Evolutionary conservation across 306 rosid species (phyloP).

Genomic region (Quercus mongolica): DNA sequence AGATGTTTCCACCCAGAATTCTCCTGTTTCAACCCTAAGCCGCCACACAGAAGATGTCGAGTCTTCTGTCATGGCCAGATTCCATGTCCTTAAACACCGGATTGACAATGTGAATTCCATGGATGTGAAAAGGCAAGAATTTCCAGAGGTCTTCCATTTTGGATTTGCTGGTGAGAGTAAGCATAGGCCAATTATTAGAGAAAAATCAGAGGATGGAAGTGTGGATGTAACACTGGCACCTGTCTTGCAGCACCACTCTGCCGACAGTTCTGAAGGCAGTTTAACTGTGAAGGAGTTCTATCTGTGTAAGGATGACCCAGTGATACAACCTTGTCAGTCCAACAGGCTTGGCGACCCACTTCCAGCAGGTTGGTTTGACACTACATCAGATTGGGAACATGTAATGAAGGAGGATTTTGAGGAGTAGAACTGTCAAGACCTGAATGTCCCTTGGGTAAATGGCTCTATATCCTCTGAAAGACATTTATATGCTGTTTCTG

Average conservation of each 20-base stretch:
- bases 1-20: slow-evolving; percentile 19
- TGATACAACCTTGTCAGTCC: slow-evolving; percentile 26
- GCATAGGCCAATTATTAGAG: slow-evolving; percentile 27
- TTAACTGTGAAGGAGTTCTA: slow-evolving; percentile 27
- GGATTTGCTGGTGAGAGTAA: slow-evolving; percentile 29
- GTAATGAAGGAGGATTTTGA: slow-evolving; percentile 54
- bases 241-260: slow-evolving; percentile 18
- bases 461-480: not conserved
- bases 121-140: slow-evolving; percentile 23
- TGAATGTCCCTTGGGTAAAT: not conserved
- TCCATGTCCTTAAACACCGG: slow-evolving; percentile 42
- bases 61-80: slow-evolving; percentile 55
- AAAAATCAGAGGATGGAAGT: slow-evolving; percentile 27
- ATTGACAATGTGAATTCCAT: slow-evolving; percentile 28
- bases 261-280: slow-evolving; percentile 21
- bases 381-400: slow-evolving; percentile 81
- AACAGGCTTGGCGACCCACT: slow-evolving; percentile 22
- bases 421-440: slow-evolving; percentile 25
- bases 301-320: slow-evolving; percentile 25
- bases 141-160: slow-evolving; percentile 17
- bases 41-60: slow-evolving; percentile 27
- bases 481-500: not conserved
- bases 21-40: slow-evolving; percentile 25
- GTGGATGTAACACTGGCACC: slow-evolving; percentile 22
- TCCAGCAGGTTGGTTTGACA: slow-evolving; percentile 40